Percentiles rank a stretch among this genome's conserved stretches.
Evolutionary conservation across 768 basidiomycete genomes (phyloP).

Genomic region (Rubroboletus satanas): DNA sequence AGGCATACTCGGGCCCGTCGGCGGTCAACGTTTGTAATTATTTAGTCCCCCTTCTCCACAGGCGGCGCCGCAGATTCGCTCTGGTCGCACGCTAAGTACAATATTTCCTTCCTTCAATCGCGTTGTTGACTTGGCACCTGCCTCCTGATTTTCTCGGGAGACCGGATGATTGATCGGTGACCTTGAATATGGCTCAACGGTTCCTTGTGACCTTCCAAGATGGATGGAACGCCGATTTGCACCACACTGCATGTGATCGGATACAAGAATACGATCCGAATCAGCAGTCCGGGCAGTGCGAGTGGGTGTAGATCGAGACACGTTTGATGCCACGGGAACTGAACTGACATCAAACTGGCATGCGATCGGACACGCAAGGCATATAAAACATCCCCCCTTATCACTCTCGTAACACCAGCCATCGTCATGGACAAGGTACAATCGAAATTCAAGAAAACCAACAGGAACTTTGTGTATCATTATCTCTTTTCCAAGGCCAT

Average conservation of each 20-base stretch:
- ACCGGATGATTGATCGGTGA: conserved; percentile 1
- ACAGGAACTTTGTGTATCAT: conserved; percentile 35
- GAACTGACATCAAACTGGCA: conserved; percentile 7
- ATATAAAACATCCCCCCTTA: conserved; percentile 7
- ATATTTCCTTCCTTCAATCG: neutral
- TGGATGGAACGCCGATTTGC: neutral
- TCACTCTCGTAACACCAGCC: neutral
- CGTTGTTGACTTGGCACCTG: neutral
- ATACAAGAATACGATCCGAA: conserved; percentile 3
- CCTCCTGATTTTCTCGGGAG: neutral
- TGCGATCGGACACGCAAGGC: conserved; percentile 8
- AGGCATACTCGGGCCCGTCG: neutral
- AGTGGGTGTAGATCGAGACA: conserved; percentile 15
- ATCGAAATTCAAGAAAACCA: conserved; percentile 34
- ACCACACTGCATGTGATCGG: neutral
- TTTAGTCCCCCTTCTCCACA: neutral
- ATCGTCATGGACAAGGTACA: conserved; percentile 24
- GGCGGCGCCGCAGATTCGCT: neutral
- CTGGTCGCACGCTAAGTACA: neutral
- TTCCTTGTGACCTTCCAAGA: neutral
- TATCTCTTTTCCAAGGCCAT: conserved; percentile 30
- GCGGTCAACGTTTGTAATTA: neutral
- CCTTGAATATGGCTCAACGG: neutral
- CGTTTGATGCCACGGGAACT: conserved; percentile 12
- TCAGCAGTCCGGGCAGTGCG: conserved; percentile 13